Conservation (phyloP, 2,329 filamentous ascomycete species). For the Gaeumannomyces tritici region DNA sequence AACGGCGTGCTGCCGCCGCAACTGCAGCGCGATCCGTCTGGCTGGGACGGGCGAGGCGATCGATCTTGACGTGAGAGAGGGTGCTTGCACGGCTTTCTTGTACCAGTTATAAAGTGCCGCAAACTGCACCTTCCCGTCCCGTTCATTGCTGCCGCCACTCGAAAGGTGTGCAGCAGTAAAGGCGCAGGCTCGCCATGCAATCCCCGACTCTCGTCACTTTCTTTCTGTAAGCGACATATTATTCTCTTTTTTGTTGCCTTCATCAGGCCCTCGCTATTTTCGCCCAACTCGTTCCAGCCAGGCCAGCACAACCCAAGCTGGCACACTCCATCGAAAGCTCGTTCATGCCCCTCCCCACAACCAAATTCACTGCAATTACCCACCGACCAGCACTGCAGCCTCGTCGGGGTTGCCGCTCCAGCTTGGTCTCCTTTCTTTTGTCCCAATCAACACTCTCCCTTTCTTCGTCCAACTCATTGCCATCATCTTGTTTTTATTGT, state of each 20-base stretch:
- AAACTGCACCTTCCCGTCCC: not conserved
- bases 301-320: too few species aligned
- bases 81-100: too few species aligned
- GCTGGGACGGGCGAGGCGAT: not conserved
- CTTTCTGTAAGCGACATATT: not conserved
- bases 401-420: not conserved
- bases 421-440: slow-evolving; percentile 11
- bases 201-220: not conserved
- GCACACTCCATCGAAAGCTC: too few species aligned
- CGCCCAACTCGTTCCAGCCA: too few species aligned
- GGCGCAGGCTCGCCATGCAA: not conserved
- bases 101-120: not conserved
- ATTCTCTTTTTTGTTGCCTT: not conserved
- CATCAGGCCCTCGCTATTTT: not conserved
- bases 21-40: not conserved
- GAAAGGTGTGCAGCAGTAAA: not conserved
- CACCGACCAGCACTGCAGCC: not conserved
- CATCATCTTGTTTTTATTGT: not conserved
- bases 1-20: slow-evolving; percentile 1
- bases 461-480: not conserved
- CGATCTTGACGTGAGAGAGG: too few species aligned
- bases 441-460: not conserved
- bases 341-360: too few species aligned
- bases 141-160: not conserved
- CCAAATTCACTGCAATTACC: not conserved